These are phyloP conservation scores for Phytophthora ramorum DNA, from an alignment of 352 stramenopile species.

Conservation along the genomic window DNA sequence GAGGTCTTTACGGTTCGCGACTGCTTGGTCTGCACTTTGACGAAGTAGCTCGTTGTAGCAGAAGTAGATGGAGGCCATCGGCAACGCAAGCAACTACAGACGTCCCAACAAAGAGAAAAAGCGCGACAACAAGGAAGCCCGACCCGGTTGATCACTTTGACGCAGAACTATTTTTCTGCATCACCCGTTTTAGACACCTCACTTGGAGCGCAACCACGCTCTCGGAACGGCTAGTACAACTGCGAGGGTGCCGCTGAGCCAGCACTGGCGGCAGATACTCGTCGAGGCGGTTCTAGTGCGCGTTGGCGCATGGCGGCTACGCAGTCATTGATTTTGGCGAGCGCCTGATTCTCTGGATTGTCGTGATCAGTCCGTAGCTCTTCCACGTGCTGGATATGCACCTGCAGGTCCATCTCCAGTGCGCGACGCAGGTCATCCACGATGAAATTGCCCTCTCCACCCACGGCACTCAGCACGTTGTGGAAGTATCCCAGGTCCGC, in stretches of 20 bases:
- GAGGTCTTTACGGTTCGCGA: constrained; percentile 1
- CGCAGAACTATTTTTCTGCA: constrained; percentile 13
- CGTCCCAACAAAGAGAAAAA: constrained; percentile 7
- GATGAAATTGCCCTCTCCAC: constrained; percentile 61
- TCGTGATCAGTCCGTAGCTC: constrained; percentile 37
- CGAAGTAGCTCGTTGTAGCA: constrained; percentile 40
- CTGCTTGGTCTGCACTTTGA: constrained; percentile 27
- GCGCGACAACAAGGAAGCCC: constrained; percentile 11
- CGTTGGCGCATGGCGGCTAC: constrained; percentile 48
- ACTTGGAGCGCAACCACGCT: not conserved
- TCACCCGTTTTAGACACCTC: constrained; percentile 21
- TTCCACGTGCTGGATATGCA: constrained; percentile 42
- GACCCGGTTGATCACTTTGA: not conserved
- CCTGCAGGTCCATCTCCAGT: constrained; percentile 46
- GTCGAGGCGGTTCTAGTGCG: constrained; percentile 21
- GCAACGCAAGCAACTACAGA: not conserved
- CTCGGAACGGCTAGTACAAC: constrained; percentile 7
- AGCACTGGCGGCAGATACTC: constrained; percentile 22
- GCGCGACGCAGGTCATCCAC: constrained; percentile 52
- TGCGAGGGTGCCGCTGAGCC: constrained; percentile 17
- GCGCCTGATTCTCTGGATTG: constrained; percentile 34
- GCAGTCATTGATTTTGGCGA: constrained; percentile 61
- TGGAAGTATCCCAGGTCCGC: constrained; percentile 83
- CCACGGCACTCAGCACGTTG: constrained; percentile 81
- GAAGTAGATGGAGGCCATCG: constrained; percentile 41